These are phyloP conservation scores for Terfezia boudieri DNA, from an alignment of 495 filamentous ascomycete species.

Conservation along the genomic window DNA sequence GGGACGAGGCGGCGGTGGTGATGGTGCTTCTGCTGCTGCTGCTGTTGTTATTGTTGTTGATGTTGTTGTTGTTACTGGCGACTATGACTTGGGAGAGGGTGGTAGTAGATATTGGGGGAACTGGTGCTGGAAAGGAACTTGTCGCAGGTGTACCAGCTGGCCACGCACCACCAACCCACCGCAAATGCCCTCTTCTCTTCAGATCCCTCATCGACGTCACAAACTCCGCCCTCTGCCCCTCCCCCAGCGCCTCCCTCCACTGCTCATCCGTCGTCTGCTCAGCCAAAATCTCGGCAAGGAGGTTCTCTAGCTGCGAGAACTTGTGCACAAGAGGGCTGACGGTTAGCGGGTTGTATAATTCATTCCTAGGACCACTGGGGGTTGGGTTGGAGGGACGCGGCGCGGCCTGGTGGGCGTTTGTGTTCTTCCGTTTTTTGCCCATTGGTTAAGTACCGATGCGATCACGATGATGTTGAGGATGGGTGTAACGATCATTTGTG, in stretches of 20 bases:
- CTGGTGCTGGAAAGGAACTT: background rate
- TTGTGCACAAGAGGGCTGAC: background rate
- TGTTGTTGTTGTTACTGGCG: background rate
- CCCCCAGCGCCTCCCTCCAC: background rate
- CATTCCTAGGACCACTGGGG: too few relatives aligned
- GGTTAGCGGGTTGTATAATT: background rate
- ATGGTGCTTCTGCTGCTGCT: background rate
- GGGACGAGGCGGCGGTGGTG: background rate
- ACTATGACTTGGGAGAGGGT: background rate
- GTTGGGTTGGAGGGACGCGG: too few relatives aligned
- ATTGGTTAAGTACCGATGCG: too few relatives aligned
- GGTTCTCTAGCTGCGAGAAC: background rate
- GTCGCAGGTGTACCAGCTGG: background rate
- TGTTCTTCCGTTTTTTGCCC: too few relatives aligned
- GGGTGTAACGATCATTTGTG: too few relatives aligned
- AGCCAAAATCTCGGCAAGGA: background rate
- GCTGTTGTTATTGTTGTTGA: background rate
- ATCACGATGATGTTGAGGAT: too few relatives aligned
- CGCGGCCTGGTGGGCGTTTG: too few relatives aligned
- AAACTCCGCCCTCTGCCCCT: slow-evolving; percentile 6
- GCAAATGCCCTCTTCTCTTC: slow-evolving; percentile 9
- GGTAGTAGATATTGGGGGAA: background rate
- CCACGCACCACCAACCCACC: slow-evolving; percentile 5
- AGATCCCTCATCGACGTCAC: slow-evolving; percentile 9
- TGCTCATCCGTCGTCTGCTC: background rate